Percentiles rank a stretch among this genome's conserved stretches.
These are phyloP conservation scores for Cytospora mali DNA, from an alignment of 2,329 filamentous ascomycete species.

Conservation along the genomic window DNA sequence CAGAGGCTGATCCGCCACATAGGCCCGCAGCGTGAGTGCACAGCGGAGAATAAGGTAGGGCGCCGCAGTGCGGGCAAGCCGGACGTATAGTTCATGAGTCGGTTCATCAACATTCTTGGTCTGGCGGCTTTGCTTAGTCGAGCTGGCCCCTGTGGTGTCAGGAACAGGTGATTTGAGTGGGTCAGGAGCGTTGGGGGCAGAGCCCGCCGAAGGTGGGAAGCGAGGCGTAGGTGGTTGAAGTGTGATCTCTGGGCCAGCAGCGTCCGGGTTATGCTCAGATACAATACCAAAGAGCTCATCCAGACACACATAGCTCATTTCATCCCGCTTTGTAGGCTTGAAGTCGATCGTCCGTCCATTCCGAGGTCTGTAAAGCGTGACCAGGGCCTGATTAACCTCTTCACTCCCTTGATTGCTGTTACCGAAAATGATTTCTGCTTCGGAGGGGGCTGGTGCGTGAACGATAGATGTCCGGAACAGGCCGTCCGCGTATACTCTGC, in stretches of 20 bases:
- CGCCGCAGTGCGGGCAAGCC: constrained; percentile 74
- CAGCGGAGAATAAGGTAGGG: constrained; percentile 83
- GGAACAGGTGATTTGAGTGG: constrained; percentile 25
- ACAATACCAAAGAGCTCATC: constrained; percentile 77
- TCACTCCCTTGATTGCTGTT: constrained; percentile 44
- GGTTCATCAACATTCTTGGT: constrained; percentile 33
- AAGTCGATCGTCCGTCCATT: constrained; percentile 73
- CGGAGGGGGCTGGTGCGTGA: constrained; percentile 61
- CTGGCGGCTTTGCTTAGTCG: constrained; percentile 24
- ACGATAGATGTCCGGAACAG: constrained; percentile 84
- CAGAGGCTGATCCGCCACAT: constrained; percentile 88
- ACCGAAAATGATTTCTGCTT: constrained; percentile 60
- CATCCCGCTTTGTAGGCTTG: constrained; percentile 63
- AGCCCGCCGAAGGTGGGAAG: constrained; percentile 36
- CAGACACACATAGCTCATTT: constrained; percentile 79
- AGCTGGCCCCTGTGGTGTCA: constrained; percentile 23
- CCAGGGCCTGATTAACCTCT: constrained; percentile 49
- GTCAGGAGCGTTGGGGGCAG: constrained; percentile 30
- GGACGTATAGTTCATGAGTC: constrained; percentile 47
- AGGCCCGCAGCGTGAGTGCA: constrained; percentile 78
- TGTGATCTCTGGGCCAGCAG: constrained; percentile 40
- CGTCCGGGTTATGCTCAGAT: constrained; percentile 48
- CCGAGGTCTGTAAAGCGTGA: constrained; percentile 64
- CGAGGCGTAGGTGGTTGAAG: constrained; percentile 50
- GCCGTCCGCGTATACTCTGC: constrained; percentile 70